Percentiles rank a stretch among this genome's conserved stretches.
These are phyloP conservation scores for Kuraishia cidri DNA, from an alignment of 805 yeast genomes.

Conservation along the genomic window DNA sequence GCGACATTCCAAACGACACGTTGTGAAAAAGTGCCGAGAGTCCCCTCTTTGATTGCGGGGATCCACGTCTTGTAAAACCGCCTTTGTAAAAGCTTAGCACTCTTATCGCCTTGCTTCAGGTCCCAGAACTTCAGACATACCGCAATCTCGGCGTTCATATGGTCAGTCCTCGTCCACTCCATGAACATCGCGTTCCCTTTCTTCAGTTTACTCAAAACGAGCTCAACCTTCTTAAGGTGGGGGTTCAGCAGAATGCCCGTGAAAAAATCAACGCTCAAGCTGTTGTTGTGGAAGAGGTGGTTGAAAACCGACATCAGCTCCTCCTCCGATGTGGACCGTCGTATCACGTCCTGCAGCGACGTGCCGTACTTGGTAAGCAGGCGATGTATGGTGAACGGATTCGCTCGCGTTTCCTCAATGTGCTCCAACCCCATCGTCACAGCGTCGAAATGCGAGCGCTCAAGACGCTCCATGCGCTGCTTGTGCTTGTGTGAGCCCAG, in stretches of 20 bases:
- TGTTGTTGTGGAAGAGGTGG: not conserved
- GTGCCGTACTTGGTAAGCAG: too few relatives aligned
- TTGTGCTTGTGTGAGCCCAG: too few relatives aligned
- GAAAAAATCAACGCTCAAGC: not conserved
- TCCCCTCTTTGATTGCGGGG: not conserved
- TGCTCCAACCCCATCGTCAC: not conserved
- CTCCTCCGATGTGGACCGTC: not conserved
- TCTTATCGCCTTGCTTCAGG: not conserved
- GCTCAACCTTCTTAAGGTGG: not conserved
- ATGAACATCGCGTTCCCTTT: not conserved
- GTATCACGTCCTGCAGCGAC: not conserved
- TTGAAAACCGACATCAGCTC: not conserved
- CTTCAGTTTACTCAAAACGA: not conserved
- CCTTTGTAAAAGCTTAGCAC: not conserved
- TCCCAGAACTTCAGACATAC: not conserved
- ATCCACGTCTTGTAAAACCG: not conserved
- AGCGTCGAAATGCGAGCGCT: not conserved
- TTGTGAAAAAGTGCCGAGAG: not conserved
- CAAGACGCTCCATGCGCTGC: not conserved
- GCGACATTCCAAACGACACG: not conserved
- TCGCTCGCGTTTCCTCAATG: too few relatives aligned
- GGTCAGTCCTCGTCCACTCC: not conserved
- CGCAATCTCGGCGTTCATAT: conserved; percentile 1
- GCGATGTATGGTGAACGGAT: too few relatives aligned
- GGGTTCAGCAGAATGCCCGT: not conserved